Evolutionary conservation across 2,329 filamentous ascomycete genomes (phyloP), one percentile per base, ranked within the genome.

Genomic region (Alternaria arbusti): DNA sequence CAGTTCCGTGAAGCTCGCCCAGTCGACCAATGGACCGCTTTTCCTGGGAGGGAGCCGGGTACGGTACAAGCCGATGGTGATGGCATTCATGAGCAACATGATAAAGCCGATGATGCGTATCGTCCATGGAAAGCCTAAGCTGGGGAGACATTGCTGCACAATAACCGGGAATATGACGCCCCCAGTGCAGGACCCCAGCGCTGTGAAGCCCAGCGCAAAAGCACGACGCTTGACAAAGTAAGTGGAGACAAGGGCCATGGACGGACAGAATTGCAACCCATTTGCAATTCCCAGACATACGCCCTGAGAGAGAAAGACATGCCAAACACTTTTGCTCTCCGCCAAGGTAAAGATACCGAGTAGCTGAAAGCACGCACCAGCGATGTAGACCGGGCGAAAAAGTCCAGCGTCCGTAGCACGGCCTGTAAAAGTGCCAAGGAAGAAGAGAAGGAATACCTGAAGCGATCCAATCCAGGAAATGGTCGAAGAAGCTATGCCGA

Each of bases 31-130:
- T 0, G 81, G 78, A 1, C 82, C 82, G 1, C 77, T 77, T 57
- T 78, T 81, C 11, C 82, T 73, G 3, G 82, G 82, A 8, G 82
- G 73, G 6, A 82, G 36, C 74, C 75, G 64, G 72, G 75, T 64
- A 74, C 80, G 51, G 72, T 74, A 77, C 73, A 82, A 69, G 70
- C 77, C 7, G 66, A 77, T 60, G 70, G 67, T 52, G 70, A 79
- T 50, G 74, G 65, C 23, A 61, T 72, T 61, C 73, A 76, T 80
- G 0, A 78, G 82, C 3, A 90, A 70, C 20, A 88, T 86, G 25
- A 91, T 83, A 57, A 91, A 85, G 0, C 87, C 89, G 51, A 90
- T 83, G 1, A 86, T 85, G 0, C 89, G 82, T 40, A 90, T 84
- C 0, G 89, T 89, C 88, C 89, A 91, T 0, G 83, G 82, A 69